Conservation (phyloP, 805 yeast genomes). For the Wickerhamomyces sydowiorum region DNA sequence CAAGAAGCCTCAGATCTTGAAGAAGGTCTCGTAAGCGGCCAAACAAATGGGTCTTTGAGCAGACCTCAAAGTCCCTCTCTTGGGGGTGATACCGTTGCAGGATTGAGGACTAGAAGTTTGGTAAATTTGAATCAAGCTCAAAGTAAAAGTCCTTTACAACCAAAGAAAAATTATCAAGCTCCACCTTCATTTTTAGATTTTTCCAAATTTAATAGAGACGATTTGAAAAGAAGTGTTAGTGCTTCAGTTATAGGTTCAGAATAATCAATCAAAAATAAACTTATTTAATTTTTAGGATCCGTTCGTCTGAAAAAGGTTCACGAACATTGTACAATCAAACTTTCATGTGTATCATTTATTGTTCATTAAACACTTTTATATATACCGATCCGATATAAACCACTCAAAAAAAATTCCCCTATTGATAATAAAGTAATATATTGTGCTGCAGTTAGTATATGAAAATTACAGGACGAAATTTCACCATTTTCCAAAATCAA, state of each 20-base stretch:
- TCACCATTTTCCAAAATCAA: too few species aligned
- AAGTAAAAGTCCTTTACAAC: not conserved
- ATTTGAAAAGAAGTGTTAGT: conserved; percentile 1
- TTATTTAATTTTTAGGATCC: too few species aligned
- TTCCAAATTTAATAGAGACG: not conserved
- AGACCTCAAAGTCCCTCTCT: not conserved
- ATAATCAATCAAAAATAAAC: not conserved
- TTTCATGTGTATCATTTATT: not conserved
- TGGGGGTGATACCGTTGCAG: not conserved
- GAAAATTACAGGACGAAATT: too few species aligned
- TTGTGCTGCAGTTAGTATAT: too few species aligned
- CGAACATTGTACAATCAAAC: not conserved
- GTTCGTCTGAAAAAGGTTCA: too few species aligned
- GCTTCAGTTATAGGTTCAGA: not conserved
- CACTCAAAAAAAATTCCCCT: too few species aligned
- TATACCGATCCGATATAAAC: too few species aligned
- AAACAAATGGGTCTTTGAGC: not conserved
- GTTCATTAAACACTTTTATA: not conserved
- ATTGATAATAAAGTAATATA: too few species aligned
- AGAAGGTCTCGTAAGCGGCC: not conserved
- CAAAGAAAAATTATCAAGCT: not conserved
- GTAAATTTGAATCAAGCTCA: not conserved
- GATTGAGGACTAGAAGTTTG: conserved; percentile 5
- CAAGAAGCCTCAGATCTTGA: conserved; percentile 1
- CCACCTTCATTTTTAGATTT: conserved; percentile 4